These are phyloP conservation scores for Schwanniomyces sp. DNA, from an alignment of 805 yeast genomes.

Conservation along the genomic window DNA sequence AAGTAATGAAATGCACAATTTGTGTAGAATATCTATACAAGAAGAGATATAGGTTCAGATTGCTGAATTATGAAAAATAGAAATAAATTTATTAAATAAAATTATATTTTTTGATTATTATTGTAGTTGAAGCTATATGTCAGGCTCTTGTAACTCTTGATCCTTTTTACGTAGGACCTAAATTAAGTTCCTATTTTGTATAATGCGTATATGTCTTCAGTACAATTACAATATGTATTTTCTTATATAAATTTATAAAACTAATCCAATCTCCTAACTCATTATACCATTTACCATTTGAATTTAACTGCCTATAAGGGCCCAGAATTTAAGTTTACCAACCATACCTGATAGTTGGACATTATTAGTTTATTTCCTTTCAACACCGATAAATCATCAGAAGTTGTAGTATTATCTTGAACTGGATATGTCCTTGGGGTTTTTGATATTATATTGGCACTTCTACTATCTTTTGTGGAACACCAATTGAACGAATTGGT, in stretches of 20 bases:
- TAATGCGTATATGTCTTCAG: too few species aligned
- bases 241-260: not conserved
- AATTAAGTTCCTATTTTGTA: too few species aligned
- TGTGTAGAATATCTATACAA: not conserved
- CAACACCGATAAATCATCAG: constrained; percentile 7
- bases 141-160: not conserved
- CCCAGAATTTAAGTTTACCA: constrained; percentile 9
- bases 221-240: not conserved
- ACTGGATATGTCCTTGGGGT: not conserved
- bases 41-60: not conserved
- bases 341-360: constrained; percentile 26
- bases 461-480: not conserved
- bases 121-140: not conserved
- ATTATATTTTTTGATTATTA: not conserved
- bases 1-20: not conserved
- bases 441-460: not conserved
- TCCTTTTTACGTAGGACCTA: not conserved
- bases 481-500: not conserved
- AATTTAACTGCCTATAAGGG: not conserved
- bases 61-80: constrained; percentile 1
- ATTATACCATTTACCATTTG: not conserved
- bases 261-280: not conserved
- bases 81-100: constrained; percentile 1
- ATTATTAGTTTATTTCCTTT: constrained; percentile 15
- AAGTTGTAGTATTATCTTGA: not conserved